A percentile compares a stretch with the other conserved stretches of the same genome.
These are phyloP conservation scores for Ascochyta clinopodiicola DNA, from an alignment of 2,329 filamentous ascomycete species.

Conservation along the genomic window DNA sequence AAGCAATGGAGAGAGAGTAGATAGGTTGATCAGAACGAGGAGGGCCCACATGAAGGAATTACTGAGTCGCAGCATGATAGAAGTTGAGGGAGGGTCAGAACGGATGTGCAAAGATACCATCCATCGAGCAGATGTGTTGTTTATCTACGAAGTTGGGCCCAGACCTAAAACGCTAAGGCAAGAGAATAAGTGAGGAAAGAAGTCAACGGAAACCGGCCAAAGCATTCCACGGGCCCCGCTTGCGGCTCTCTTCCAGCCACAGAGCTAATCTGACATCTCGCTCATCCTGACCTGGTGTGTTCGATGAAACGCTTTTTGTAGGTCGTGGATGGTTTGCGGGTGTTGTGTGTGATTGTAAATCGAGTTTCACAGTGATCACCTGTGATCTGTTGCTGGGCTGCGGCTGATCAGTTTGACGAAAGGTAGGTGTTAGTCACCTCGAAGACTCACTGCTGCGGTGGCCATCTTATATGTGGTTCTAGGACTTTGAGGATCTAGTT, in stretches of 20 bases:
- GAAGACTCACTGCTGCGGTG: not conserved
- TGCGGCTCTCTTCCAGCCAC: constrained; percentile 22
- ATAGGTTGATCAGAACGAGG: not conserved
- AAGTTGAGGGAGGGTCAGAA: too few relatives aligned
- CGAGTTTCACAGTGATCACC: not conserved
- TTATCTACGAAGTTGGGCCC: not conserved
- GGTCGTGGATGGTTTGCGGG: not conserved
- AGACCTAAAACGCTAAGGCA: too few relatives aligned
- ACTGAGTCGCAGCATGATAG: not conserved
- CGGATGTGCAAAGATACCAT: not conserved
- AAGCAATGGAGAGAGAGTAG: not conserved
- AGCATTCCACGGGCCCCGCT: constrained; percentile 25
- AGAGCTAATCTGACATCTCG: not conserved
- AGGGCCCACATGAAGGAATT: not conserved
- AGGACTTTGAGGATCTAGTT: too few relatives aligned
- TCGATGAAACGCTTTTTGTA: not conserved
- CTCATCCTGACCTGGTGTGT: not conserved
- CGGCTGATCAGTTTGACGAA: not conserved
- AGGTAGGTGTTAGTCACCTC: not conserved
- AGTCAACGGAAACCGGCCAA: constrained; percentile 14
- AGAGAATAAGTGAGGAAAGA: not conserved
- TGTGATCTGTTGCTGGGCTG: not conserved
- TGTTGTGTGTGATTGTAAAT: not conserved
- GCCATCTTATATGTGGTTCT: not conserved
- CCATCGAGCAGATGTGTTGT: not conserved